Evolutionary conservation across 345 rosid species (phyloP).

Genomic region (Noccaea bulbosa): DNA sequence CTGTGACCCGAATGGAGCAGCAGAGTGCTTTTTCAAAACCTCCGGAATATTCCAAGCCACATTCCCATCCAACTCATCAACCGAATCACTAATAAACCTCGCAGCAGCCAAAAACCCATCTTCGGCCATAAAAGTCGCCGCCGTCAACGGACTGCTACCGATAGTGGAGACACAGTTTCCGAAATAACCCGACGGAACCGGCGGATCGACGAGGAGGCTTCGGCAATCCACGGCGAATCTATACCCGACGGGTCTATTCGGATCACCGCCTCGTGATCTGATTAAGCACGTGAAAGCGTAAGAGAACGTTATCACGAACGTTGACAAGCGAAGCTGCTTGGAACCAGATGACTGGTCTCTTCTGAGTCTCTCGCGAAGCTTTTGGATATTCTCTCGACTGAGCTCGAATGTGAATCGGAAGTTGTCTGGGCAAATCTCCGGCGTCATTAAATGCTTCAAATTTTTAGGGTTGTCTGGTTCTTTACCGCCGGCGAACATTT

Average conservation of each 20-base stretch:
- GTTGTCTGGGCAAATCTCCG: not conserved
- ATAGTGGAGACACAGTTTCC: slow-evolving; percentile 42
- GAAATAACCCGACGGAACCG: slow-evolving; percentile 42
- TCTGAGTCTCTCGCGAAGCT: slow-evolving; percentile 20
- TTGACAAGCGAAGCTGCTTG: slow-evolving; percentile 35
- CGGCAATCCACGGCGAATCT: slow-evolving; percentile 44
- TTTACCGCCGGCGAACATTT: slow-evolving; percentile 19
- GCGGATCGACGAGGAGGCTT: slow-evolving; percentile 43
- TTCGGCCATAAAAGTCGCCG: not conserved
- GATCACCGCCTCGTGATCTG: slow-evolving; percentile 40
- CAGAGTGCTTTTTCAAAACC: not conserved
- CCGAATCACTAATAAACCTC: slow-evolving; percentile 21
- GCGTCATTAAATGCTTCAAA: slow-evolving; percentile 16
- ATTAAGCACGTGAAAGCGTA: slow-evolving; percentile 32
- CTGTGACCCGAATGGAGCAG: slow-evolving; percentile 1
- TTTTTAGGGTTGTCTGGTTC: slow-evolving; percentile 24
- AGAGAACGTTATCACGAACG: slow-evolving; percentile 44
- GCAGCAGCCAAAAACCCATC: not conserved
- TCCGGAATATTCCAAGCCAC: slow-evolving; percentile 7
- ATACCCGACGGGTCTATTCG: not conserved
- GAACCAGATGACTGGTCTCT: not conserved
- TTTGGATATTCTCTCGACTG: slow-evolving; percentile 17
- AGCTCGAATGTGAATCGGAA: slow-evolving; percentile 25
- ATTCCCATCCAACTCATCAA: slow-evolving; percentile 27
- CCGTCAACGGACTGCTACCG: not conserved